Conservation (phyloP, 371 early-diverging fungal genomes). For the Mucor indicus region DNA sequence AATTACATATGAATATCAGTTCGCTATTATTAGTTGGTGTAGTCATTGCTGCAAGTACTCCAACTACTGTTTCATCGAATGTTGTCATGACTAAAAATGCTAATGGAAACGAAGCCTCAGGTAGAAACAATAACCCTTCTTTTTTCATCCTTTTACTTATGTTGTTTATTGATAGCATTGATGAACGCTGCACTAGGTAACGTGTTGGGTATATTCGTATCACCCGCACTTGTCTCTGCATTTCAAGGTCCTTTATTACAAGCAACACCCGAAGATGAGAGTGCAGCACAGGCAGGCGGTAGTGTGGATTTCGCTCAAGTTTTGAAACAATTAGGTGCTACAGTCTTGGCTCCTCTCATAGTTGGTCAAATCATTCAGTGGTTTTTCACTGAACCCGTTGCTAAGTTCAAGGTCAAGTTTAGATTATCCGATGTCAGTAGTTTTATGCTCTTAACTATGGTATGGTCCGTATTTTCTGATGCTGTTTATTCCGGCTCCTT, state of each 20-base stretch:
- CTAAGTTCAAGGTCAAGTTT: slow-evolving; percentile 46
- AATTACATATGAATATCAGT: slow-evolving; percentile 45
- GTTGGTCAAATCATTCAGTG: slow-evolving; percentile 67
- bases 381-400: slow-evolving; percentile 52
- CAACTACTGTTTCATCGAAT: slow-evolving; percentile 78
- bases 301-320: slow-evolving; percentile 53
- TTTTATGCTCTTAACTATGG: slow-evolving; percentile 61
- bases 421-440: slow-evolving; percentile 61
- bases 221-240: slow-evolving; percentile 53
- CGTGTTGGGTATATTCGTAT: slow-evolving; percentile 70
- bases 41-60: slow-evolving; percentile 67
- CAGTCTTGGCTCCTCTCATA: slow-evolving; percentile 63
- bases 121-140: slow-evolving; percentile 31
- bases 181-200: slow-evolving; percentile 77
- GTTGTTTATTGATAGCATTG: slow-evolving; percentile 33
- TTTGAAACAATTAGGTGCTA: slow-evolving; percentile 57
- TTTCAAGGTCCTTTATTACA: slow-evolving; percentile 36
- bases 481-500: slow-evolving; percentile 61
- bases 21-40: slow-evolving; percentile 63
- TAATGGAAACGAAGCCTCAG: slow-evolving; percentile 68
- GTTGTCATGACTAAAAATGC: slow-evolving; percentile 79
- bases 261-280: slow-evolving; percentile 46
- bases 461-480: slow-evolving; percentile 76
- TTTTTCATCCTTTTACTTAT: slow-evolving; percentile 19
- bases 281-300: slow-evolving; percentile 29